Conservation (phyloP, 2,329 filamentous ascomycete genomes). For the Curvularia eragrostidis region DNA sequence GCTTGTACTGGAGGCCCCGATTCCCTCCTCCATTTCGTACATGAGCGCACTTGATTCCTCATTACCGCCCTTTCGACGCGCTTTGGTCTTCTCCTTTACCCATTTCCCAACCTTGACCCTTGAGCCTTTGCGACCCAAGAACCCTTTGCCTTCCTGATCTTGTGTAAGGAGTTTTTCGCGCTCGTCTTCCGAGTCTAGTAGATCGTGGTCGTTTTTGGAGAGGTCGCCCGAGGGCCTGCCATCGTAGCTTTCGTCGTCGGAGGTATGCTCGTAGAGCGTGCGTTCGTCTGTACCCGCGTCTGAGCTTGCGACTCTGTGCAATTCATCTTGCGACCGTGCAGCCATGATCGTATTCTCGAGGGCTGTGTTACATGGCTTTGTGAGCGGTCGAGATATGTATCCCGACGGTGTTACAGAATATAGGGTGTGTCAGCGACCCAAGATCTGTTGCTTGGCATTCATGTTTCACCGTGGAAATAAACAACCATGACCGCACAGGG, state of each 20-base stretch:
- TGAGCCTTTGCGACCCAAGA: conserved; percentile 40
- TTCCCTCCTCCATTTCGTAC: conserved; percentile 90
- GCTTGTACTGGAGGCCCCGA: conserved; percentile 63
- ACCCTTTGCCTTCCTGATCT: conserved; percentile 29
- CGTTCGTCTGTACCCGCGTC: conserved; percentile 40
- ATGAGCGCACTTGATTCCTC: conserved; percentile 79
- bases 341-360: conserved; percentile 30
- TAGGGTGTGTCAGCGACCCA: conserved; percentile 18
- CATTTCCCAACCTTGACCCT: conserved; percentile 41
- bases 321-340: conserved; percentile 24
- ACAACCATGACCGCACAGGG: not conserved
- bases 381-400: conserved; percentile 11
- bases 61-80: conserved; percentile 54
- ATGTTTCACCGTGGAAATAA: conserved; percentile 14
- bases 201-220: conserved; percentile 47
- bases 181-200: conserved; percentile 57
- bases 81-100: conserved; percentile 33
- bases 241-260: conserved; percentile 43
- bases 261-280: conserved; percentile 41
- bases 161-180: conserved; percentile 52
- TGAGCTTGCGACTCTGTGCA: conserved; percentile 22
- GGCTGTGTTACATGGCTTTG: conserved; percentile 24
- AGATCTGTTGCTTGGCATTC: conserved; percentile 14
- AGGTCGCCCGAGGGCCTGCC: conserved; percentile 47
- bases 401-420: conserved; percentile 7